These are phyloP conservation scores for Metschnikowia gelsemii DNA, from an alignment of 805 yeast genomes.

Conservation along the genomic window DNA sequence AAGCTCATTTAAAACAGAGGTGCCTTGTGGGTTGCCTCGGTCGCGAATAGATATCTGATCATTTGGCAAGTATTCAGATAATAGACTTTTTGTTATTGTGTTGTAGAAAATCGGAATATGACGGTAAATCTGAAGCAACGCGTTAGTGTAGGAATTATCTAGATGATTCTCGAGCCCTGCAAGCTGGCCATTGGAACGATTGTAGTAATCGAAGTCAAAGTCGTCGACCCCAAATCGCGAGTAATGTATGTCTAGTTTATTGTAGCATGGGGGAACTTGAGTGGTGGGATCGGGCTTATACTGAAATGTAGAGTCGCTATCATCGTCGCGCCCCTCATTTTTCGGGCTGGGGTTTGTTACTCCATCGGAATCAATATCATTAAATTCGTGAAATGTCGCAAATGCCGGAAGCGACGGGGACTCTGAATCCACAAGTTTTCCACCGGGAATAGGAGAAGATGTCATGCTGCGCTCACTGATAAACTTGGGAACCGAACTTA, in stretches of 20 bases:
- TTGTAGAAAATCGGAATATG: constrained; percentile 75
- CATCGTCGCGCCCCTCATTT: constrained; percentile 2
- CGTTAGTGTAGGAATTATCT: constrained; percentile 69
- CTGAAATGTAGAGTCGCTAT: constrained; percentile 22
- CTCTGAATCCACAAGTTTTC: constrained; percentile 4
- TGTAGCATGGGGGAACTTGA: constrained; percentile 68
- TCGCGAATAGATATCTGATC: constrained; percentile 31
- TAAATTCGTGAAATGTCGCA: constrained; percentile 13
- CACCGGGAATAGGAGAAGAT: constrained; percentile 15
- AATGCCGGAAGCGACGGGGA: constrained; percentile 13
- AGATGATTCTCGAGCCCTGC: constrained; percentile 91
- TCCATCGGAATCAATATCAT: constrained; percentile 15
- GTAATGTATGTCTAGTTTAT: constrained; percentile 72
- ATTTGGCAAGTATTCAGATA: constrained; percentile 46
- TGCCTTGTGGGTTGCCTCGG: constrained; percentile 37
- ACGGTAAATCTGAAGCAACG: constrained; percentile 76
- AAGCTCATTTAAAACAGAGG: constrained; percentile 70
- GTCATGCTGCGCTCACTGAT: constrained; percentile 49
- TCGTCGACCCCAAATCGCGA: constrained; percentile 91
- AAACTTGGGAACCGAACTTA: constrained; percentile 47
- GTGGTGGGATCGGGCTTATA: constrained; percentile 18
- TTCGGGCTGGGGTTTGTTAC: constrained; percentile 12
- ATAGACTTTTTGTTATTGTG: constrained; percentile 54
- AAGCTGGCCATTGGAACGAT: constrained; percentile 51
- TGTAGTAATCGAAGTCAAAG: constrained; percentile 86